Evolutionary conservation across 2,329 filamentous ascomycete genomes (phyloP).

Genomic region (Hysterium pulicare): DNA sequence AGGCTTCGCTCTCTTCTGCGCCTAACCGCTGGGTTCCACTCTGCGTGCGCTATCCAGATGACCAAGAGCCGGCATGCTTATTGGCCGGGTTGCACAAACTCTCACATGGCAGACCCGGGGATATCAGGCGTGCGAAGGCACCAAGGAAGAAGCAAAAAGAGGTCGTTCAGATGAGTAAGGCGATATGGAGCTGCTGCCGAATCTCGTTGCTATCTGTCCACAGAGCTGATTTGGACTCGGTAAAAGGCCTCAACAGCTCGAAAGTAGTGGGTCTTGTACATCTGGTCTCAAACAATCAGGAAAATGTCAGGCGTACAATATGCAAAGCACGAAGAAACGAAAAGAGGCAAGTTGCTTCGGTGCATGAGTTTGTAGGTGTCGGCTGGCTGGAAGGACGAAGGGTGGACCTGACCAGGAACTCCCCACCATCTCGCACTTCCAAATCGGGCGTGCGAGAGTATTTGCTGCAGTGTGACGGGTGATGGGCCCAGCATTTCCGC

Average conservation of each 20-base stretch:
- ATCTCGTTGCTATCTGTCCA: too few relatives aligned
- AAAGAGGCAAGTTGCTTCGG: too few relatives aligned
- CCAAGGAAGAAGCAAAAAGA: background rate
- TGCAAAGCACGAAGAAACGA: too few relatives aligned
- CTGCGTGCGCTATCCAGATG: background rate
- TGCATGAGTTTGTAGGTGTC: too few relatives aligned
- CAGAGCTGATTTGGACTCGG: too few relatives aligned
- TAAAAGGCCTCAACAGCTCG: too few relatives aligned
- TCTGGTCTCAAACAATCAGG: background rate
- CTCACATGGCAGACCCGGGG: constrained; percentile 3
- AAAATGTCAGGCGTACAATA: too few relatives aligned
- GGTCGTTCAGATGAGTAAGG: too few relatives aligned
- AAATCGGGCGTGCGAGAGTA: background rate
- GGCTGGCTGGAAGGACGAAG: too few relatives aligned
- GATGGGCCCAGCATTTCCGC: background rate
- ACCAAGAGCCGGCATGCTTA: background rate
- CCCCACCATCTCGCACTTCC: background rate
- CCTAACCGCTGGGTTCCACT: constrained; percentile 1
- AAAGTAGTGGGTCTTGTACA: background rate
- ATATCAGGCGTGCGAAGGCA: background rate
- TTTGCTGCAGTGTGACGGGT: constrained; percentile 4
- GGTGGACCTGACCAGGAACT: too few relatives aligned
- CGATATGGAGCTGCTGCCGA: too few relatives aligned
- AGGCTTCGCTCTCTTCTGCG: background rate
- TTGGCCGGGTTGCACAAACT: background rate